Percentiles rank a stretch among this genome's conserved stretches.
phyloP scores from a whole-genome alignment of 352 stramenopile species.

The Pythium rhizo-oryzae region DNA sequence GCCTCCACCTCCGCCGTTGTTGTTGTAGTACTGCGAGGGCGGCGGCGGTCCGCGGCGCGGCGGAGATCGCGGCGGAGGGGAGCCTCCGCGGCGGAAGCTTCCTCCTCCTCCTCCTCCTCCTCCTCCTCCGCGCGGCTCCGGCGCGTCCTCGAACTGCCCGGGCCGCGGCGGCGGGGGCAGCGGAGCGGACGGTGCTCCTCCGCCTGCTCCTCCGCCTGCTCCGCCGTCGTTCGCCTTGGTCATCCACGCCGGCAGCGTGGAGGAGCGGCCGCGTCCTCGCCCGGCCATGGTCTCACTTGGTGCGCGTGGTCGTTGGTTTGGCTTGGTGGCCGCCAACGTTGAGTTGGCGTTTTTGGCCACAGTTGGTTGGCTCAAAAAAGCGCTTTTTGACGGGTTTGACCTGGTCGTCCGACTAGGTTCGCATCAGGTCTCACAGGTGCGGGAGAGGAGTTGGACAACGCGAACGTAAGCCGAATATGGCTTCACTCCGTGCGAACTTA shows the following conservation, averaged over 20 bases:
- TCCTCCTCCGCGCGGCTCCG: slow-evolving; percentile 23
- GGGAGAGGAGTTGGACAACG: not conserved
- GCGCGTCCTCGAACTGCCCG: slow-evolving; percentile 75
- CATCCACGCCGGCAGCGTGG: slow-evolving; percentile 87
- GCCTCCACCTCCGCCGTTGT: not conserved
- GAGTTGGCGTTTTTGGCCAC: slow-evolving; percentile 5
- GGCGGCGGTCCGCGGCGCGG: slow-evolving; percentile 21
- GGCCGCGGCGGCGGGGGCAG: slow-evolving; percentile 34
- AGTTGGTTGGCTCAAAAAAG: not conserved
- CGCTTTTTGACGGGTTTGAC: not conserved
- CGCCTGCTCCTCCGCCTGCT: slow-evolving; percentile 5
- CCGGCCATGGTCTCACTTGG: slow-evolving; percentile 53
- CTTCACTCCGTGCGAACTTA: slow-evolving; percentile 30
- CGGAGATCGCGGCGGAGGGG: slow-evolving; percentile 25
- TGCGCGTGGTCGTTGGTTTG: not conserved
- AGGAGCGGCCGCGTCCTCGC: slow-evolving; percentile 70
- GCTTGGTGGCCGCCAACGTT: slow-evolving; percentile 1
- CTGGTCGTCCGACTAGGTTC: slow-evolving; percentile 1
- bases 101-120: slow-evolving; percentile 11
- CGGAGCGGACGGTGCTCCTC: slow-evolving; percentile 8
- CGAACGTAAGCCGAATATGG: slow-evolving; percentile 17
- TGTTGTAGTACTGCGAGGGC: slow-evolving; percentile 12
- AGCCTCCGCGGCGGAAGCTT: slow-evolving; percentile 15
- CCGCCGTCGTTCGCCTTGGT: slow-evolving; percentile 51
- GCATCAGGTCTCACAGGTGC: not conserved